Evolutionary conservation across 768 basidiomycete species (phyloP).

Genomic region (Asterophora parasitica): DNA sequence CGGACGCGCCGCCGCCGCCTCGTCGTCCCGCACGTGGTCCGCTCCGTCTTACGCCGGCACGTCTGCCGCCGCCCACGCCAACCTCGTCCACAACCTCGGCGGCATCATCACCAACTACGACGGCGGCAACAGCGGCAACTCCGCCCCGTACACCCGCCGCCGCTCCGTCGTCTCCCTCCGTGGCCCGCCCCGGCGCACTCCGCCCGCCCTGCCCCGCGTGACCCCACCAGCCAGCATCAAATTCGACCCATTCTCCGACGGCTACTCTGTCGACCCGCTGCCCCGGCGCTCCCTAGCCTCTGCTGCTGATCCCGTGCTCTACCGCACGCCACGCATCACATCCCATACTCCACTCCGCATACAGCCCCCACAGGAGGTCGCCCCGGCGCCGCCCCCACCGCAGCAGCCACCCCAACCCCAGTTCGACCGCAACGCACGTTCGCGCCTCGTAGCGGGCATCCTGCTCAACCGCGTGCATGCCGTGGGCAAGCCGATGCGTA

Average conservation of each 20-base stretch:
- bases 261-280: slow-evolving; percentile 1
- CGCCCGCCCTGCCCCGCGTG: slow-evolving; percentile 2
- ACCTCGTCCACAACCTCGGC: slow-evolving; percentile 17
- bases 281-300: background rate
- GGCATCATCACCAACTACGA: slow-evolving; percentile 22
- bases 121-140: too few relatives aligned
- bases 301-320: background rate
- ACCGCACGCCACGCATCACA: slow-evolving; percentile 10
- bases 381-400: background rate
- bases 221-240: slow-evolving; percentile 13
- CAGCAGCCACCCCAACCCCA: background rate
- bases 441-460: slow-evolving; percentile 54
- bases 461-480: slow-evolving; percentile 49
- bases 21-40: slow-evolving; percentile 5
- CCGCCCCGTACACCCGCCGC: slow-evolving; percentile 10
- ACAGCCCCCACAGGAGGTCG: background rate
- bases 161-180: slow-evolving; percentile 4
- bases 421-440: slow-evolving; percentile 26
- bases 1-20: slow-evolving; percentile 11
- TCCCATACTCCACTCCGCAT: too few relatives aligned
- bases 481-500: slow-evolving; percentile 49
- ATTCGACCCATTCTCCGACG: slow-evolving; percentile 22
- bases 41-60: slow-evolving; percentile 8
- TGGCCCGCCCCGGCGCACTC: slow-evolving; percentile 5
- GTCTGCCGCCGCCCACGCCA: slow-evolving; percentile 13